Percentiles rank a stretch among this genome's conserved stretches.
These are phyloP conservation scores for Pichiaceae sp. DNA, from an alignment of 1,139 yeast species.

Conservation along the genomic window DNA sequence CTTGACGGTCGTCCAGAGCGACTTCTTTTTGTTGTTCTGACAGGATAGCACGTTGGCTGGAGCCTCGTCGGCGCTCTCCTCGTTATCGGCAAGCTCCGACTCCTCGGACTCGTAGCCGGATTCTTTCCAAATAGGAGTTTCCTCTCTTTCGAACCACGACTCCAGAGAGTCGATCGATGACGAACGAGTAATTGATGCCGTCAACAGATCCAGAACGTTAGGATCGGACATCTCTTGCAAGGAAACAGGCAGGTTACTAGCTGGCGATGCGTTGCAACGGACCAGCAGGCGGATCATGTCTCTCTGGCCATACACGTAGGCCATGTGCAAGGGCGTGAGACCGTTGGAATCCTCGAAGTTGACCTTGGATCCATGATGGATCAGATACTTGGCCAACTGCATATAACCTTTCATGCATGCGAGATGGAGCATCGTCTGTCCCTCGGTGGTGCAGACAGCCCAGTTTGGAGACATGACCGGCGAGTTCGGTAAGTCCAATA, in stretches of 20 bases:
- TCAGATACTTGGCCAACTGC: slow-evolving; percentile 51
- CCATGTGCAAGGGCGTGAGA: slow-evolving; percentile 79
- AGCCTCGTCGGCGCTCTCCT: slow-evolving; percentile 17
- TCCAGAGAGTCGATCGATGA: slow-evolving; percentile 21
- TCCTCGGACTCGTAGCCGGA: slow-evolving; percentile 16
- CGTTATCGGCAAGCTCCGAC: slow-evolving; percentile 20
- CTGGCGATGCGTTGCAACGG: slow-evolving; percentile 44
- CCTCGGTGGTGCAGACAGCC: slow-evolving; percentile 73
- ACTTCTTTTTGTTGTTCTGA: slow-evolving; percentile 5
- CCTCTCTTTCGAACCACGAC: slow-evolving; percentile 16
- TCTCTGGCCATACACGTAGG: slow-evolving; percentile 67
- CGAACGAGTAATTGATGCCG: slow-evolving; percentile 24
- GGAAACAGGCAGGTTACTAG: slow-evolving; percentile 36
- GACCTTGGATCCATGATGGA: slow-evolving; percentile 73
- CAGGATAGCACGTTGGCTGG: slow-evolving; percentile 11
- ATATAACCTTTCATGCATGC: slow-evolving; percentile 70
- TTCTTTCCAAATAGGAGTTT: slow-evolving; percentile 7
- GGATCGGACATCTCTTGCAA: slow-evolving; percentile 52
- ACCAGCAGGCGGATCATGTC: slow-evolving; percentile 49
- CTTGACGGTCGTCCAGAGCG: slow-evolving; percentile 55
- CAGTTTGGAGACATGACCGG: slow-evolving; percentile 60
- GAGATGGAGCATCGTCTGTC: slow-evolving; percentile 81
- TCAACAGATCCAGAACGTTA: slow-evolving; percentile 58
- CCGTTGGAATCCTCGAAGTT: slow-evolving; percentile 76
- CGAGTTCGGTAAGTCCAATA: slow-evolving; percentile 54